Conservation (phyloP, 352 stramenopile genomes). For the Phytophthora rubi region DNA sequence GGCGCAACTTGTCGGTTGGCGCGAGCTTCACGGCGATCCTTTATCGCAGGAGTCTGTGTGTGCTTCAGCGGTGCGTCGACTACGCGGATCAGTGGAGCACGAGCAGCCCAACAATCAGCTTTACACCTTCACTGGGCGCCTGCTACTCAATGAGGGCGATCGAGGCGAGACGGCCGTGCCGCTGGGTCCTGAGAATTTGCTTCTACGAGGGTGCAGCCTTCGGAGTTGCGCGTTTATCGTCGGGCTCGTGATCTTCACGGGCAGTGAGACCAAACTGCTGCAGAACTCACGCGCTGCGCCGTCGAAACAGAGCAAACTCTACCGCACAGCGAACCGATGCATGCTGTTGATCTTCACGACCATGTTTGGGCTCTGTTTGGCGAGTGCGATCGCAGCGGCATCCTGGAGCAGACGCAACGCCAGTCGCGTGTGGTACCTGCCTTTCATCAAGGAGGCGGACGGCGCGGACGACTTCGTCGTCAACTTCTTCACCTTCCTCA, state of each 20-base stretch:
- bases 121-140: conserved; percentile 73
- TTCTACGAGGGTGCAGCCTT: conserved; percentile 93
- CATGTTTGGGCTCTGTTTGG: conserved; percentile 67
- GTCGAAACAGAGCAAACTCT: conserved; percentile 87
- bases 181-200: conserved; percentile 83
- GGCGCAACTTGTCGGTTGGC: conserved; percentile 42
- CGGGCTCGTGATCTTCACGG: conserved; percentile 94
- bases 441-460: conserved; percentile 42
- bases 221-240: conserved; percentile 95
- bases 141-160: conserved; percentile 44
- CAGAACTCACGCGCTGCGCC: conserved; percentile 77
- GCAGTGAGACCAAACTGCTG: conserved; percentile 87
- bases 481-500: conserved; percentile 93
- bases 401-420: conserved; percentile 48
- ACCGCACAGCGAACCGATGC: conserved; percentile 81
- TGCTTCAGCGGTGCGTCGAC: conserved; percentile 25
- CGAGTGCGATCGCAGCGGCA: conserved; percentile 46
- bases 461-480: conserved; percentile 51
- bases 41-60: conserved; percentile 48
- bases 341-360: conserved; percentile 80
- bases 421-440: conserved; percentile 59
- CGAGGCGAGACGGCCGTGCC: conserved; percentile 31
- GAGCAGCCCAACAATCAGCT: conserved; percentile 85
- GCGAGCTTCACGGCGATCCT: conserved; percentile 31
- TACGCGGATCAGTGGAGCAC: conserved; percentile 64